Base-by-base conservation (phyloP, 2,329 filamentous ascomycete species). In the Furcasterigmium furcatum region DNA sequence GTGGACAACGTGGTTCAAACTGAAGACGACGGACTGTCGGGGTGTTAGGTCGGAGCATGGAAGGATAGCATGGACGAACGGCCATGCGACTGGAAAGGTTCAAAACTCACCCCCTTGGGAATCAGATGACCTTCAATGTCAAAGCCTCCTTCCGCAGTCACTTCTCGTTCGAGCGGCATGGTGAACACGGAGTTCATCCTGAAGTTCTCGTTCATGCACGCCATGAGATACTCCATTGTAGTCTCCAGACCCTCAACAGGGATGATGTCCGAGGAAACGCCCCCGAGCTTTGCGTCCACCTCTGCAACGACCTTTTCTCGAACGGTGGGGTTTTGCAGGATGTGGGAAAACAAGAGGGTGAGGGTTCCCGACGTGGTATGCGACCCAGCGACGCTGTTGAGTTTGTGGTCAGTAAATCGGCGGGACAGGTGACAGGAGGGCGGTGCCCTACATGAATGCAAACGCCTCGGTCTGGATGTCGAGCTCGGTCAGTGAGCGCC, bases 291-390 rank as follows among this genome's bases (percentile, higher is more conserved):
- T 14, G 27, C 7, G 7, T 30, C 27, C 27, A 30, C 27, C 7
- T 30, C 27, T 4, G 27, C 7, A 10, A 30, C 27, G n/a, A 30
- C 7, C 27, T 30, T 30, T 3, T 4, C 18, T 9, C 21, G 25
- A 14, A n/a, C 29, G 21, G 12, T 27, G 10, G 41, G 41, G 29
- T 43, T 35, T 32, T 43, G 41, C 9, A 43, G 27, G 20, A 43
- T 35, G 19, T 43, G 41, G 32, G 24, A 14, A 32, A 43, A 43
- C 25, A 43, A 27, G 20, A 43, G 41, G 30, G 41, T 43, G 8
- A 43, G 41, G 29, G 41, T 43, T 43, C 41, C 41, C 13, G 41
- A 43, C 41, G 41, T 43, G 16, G 41, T 43, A 32, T 43, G 41
- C 10, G 41, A 43, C 10, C 29, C 29, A 32, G 41, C 41, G 21